Conservation (phyloP, 1,284 basidiomycete species). For the Dichomitus squalens region DNA sequence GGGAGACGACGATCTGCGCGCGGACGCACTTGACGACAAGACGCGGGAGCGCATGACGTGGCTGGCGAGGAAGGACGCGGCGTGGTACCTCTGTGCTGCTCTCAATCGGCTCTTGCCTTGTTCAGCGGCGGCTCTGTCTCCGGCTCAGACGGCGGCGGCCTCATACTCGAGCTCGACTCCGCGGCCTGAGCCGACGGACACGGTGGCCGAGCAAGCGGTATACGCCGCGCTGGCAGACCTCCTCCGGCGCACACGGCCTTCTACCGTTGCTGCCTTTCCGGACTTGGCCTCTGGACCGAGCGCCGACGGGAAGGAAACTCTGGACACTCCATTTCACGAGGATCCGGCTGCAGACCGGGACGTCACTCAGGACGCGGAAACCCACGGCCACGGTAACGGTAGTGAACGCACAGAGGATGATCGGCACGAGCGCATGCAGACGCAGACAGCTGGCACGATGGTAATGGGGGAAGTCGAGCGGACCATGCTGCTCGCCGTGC, state of each 20-base stretch:
- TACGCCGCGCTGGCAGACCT: constrained; percentile 19
- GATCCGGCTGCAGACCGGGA: background rate
- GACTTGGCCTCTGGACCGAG: background rate
- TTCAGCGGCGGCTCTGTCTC: background rate
- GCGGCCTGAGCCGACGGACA: background rate
- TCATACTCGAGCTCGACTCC: background rate
- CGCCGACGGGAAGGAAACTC: background rate
- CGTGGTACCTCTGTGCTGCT: constrained; percentile 56
- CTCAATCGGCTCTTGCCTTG: constrained; percentile 38
- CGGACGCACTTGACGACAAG: constrained; percentile 7
- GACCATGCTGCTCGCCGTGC: constrained; percentile 50
- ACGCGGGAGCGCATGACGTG: constrained; percentile 32
- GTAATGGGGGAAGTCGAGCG: constrained; percentile 45
- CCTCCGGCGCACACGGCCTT: constrained; percentile 17
- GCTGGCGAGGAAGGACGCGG: constrained; percentile 51
- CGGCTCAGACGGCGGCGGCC: background rate
- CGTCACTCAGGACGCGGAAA: background rate
- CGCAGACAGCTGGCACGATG: background rate
- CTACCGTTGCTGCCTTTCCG: too few species aligned
- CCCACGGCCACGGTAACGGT: background rate
- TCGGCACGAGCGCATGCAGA: background rate
- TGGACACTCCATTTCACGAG: background rate
- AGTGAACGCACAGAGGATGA: too few species aligned
- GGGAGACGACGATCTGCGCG: background rate
- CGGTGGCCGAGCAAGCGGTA: constrained; percentile 14